A percentile compares a stretch with the other conserved stretches of the same genome.
Evolutionary conservation across 805 yeast genomes (phyloP).

Genomic region (Cyberlindnera nakhonratchasimensis): DNA sequence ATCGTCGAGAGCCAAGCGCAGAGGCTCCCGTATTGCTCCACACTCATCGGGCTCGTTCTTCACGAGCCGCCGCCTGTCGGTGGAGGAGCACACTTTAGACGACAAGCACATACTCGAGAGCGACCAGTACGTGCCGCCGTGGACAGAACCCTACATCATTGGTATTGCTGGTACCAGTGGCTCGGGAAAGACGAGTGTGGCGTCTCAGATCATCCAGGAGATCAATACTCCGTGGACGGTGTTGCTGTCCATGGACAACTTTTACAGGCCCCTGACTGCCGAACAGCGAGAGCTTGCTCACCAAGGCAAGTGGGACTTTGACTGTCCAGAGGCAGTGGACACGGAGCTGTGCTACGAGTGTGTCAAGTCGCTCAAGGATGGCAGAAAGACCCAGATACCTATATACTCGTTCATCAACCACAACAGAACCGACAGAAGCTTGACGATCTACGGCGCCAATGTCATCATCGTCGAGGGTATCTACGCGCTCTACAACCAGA

Average conservation of each 20-base stretch:
- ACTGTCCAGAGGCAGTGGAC: constrained; percentile 81
- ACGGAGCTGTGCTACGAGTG: constrained; percentile 65
- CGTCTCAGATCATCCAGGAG: constrained; percentile 73
- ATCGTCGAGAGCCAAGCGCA: neutral
- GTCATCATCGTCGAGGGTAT: constrained; percentile 92
- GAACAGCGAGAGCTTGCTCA: constrained; percentile 67
- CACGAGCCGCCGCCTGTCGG: neutral
- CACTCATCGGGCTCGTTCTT: constrained; percentile 16
- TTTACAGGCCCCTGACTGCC: constrained; percentile 68
- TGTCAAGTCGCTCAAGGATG: constrained; percentile 64
- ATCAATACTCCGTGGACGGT: constrained; percentile 94
- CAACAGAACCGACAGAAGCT: constrained; percentile 52
- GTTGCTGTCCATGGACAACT: constrained; percentile 83
- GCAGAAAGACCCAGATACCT: constrained; percentile 65
- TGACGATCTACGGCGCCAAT: constrained; percentile 88
- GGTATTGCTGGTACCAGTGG: constrained; percentile 89
- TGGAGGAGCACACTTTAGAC: neutral
- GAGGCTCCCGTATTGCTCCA: constrained; percentile 10
- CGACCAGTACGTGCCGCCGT: constrained; percentile 64
- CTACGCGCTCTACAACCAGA: constrained; percentile 69
- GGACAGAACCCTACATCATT: constrained; percentile 82
- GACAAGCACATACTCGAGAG: neutral
- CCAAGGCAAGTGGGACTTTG: constrained; percentile 75
- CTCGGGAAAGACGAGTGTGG: constrained; percentile 92
- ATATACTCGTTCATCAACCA: constrained; percentile 66